Conservation (phyloP, 139 green algal genomes). For the Zygnema cylindricum region DNA sequence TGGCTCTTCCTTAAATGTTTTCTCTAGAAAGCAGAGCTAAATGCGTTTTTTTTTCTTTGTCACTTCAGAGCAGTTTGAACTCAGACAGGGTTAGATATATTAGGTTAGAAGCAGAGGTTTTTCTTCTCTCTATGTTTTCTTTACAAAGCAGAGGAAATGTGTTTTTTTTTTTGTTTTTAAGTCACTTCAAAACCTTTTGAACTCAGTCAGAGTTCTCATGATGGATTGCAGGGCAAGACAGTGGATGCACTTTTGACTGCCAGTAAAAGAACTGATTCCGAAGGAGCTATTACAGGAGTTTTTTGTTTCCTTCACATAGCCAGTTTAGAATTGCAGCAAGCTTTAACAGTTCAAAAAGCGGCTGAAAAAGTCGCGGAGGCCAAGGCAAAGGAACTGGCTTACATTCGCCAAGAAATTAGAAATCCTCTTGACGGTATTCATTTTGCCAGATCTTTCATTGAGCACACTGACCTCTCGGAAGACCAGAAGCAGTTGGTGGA, state of each 20-base stretch:
- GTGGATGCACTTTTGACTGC: constrained; percentile 55
- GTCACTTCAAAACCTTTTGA: too few relatives aligned
- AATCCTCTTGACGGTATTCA: constrained; percentile 62
- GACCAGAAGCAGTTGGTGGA: constrained; percentile 62
- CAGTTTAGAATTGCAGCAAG: constrained; percentile 32
- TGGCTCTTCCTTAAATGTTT: too few relatives aligned
- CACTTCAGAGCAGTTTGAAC: too few relatives aligned
- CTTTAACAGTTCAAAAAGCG: constrained; percentile 54
- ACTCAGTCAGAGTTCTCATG: too few relatives aligned
- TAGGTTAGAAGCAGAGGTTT: too few relatives aligned
- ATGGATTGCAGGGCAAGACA: constrained; percentile 20
- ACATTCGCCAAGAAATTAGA: constrained; percentile 61
- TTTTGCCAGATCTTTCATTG: constrained; percentile 52
- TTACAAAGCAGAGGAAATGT: too few relatives aligned
- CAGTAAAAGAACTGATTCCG: constrained; percentile 45
- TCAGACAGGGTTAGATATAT: too few relatives aligned
- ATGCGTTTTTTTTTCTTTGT: too few relatives aligned
- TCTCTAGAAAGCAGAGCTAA: too few relatives aligned
- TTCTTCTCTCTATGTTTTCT: too few relatives aligned
- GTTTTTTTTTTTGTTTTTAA: too few relatives aligned
- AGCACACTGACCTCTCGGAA: constrained; percentile 60
- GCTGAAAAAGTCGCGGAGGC: constrained; percentile 54
- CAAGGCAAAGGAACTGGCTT: constrained; percentile 62
- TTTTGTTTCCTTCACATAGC: constrained; percentile 63
- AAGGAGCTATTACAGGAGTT: constrained; percentile 61